Conservation (phyloP, 164 flowering plant genomes). For the Buxus sempervirens region DNA sequence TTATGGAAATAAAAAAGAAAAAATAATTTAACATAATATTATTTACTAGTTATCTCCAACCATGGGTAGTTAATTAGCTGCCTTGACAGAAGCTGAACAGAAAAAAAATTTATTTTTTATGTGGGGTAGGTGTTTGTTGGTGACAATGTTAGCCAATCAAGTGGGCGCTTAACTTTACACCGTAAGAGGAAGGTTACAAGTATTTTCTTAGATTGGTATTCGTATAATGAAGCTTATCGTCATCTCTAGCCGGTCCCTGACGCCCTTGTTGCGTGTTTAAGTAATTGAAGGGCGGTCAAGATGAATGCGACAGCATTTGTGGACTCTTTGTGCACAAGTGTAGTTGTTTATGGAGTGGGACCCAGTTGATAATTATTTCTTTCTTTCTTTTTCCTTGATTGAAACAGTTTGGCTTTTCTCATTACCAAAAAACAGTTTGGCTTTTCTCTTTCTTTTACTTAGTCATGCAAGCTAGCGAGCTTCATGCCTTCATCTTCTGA, state of each 20-base stretch:
- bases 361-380: neutral
- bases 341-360: neutral
- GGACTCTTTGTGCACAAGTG: neutral
- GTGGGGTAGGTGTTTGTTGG: too few species aligned
- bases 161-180: neutral
- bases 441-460: neutral
- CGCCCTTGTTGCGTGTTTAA: neutral
- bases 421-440: neutral
- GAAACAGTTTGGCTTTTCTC: neutral
- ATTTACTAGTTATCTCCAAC: neutral
- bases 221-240: slow-evolving; percentile 6
- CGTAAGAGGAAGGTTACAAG: neutral
- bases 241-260: neutral
- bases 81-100: too few species aligned
- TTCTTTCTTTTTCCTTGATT: neutral
- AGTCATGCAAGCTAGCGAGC: too few species aligned
- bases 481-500: neutral
- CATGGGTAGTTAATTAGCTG: too few species aligned
- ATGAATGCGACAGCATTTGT: slow-evolving; percentile 6
- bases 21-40: neutral
- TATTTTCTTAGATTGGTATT: too few species aligned
- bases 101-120: too few species aligned
- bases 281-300: slow-evolving; percentile 4
- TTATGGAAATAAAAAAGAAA: neutral
- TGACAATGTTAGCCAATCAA: too few species aligned